Percentiles rank a stretch among this genome's conserved stretches.
Conservation (phyloP, 202 grass and related monocot species). For the Cymbopogon flexuosus region DNA sequence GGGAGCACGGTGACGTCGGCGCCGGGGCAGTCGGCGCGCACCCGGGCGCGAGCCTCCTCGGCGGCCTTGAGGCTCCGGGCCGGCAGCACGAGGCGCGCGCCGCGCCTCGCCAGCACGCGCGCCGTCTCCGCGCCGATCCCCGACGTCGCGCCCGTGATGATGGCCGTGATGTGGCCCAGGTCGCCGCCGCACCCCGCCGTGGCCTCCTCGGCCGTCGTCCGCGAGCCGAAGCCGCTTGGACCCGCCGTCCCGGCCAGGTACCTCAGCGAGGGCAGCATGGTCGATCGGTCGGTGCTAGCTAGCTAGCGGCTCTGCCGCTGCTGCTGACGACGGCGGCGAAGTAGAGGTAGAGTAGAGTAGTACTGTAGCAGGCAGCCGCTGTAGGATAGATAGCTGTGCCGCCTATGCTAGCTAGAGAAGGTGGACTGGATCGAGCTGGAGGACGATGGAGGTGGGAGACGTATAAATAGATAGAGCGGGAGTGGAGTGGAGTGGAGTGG, state of each 20-base stretch:
- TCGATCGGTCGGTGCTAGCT: neutral
- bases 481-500: neutral
- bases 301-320: neutral
- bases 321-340: neutral
- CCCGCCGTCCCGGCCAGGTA: slow-evolving; percentile 77
- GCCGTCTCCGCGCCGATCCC: slow-evolving; percentile 94
- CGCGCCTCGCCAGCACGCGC: slow-evolving; percentile 59
- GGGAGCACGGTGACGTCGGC: slow-evolving; percentile 71
- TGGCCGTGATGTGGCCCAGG: slow-evolving; percentile 65
- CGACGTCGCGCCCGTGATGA: slow-evolving; percentile 97
- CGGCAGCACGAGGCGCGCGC: slow-evolving; percentile 73
- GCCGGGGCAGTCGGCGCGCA: slow-evolving; percentile 47
- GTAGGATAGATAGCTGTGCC: no score
- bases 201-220: slow-evolving; percentile 11
- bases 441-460: no score
- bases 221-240: slow-evolving; percentile 76
- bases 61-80: slow-evolving; percentile 87
- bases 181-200: slow-evolving; percentile 26
- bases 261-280: slow-evolving; percentile 66
- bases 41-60: slow-evolving; percentile 54
- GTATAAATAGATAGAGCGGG: neutral
- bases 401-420: no score
- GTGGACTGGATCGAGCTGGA: no score
- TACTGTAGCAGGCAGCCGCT: neutral
- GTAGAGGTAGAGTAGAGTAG: neutral